Evolutionary conservation across 192 early-diverging fungal species (phyloP).

Genomic region (Glomus cerebriforme): DNA sequence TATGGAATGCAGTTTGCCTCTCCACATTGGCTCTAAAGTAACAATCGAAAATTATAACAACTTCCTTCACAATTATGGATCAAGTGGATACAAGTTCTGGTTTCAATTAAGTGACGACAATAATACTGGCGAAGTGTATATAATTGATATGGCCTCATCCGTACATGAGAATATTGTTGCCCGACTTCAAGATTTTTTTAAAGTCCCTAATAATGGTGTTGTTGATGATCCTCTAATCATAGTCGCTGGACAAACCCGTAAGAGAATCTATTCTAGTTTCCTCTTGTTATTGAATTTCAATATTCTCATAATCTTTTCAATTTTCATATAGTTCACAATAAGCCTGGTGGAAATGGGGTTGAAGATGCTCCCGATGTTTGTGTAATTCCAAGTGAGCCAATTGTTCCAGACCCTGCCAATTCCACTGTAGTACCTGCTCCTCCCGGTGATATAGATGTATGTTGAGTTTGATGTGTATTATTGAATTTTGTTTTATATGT

Average conservation of each 20-base stretch:
- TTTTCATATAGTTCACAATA: slow-evolving; percentile 13
- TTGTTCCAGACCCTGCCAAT: neutral
- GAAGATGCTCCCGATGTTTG: neutral
- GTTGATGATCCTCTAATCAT: neutral
- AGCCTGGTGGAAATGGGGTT: neutral
- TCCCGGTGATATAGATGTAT: slow-evolving; percentile 13
- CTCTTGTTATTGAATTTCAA: slow-evolving; percentile 22
- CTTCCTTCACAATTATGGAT: slow-evolving; percentile 12
- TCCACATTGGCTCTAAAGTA: slow-evolving; percentile 8
- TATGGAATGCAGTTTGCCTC: slow-evolving; percentile 25
- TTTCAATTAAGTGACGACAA: neutral
- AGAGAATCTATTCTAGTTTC: slow-evolving; percentile 14
- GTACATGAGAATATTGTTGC: neutral
- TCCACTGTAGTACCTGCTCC: slow-evolving; percentile 1
- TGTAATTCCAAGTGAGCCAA: neutral
- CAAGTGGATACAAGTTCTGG: slow-evolving; percentile 9
- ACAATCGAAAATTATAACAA: slow-evolving; percentile 19
- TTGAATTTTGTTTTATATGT: slow-evolving; percentile 1
- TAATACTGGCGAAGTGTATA: slow-evolving; percentile 9
- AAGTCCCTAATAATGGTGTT: neutral
- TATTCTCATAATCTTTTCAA: slow-evolving; percentile 14
- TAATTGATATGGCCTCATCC: slow-evolving; percentile 18
- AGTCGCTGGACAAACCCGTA: neutral
- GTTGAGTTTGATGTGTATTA: slow-evolving; percentile 27
- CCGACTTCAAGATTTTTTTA: slow-evolving; percentile 8